Base-by-base conservation (phyloP, 306 rosid species). In the Psophocarpus tetragonolobus region DNA sequence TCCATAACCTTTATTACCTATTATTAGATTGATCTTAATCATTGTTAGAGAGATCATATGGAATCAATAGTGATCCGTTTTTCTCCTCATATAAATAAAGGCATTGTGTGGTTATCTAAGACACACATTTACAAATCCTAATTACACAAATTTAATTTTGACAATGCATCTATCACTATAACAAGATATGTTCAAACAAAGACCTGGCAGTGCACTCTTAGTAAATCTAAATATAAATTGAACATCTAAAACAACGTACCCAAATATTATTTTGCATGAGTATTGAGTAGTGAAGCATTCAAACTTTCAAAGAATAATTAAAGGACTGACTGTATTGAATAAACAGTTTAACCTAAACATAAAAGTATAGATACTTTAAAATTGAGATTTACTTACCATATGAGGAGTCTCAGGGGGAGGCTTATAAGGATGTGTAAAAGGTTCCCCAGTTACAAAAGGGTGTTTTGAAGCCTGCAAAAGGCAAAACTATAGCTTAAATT, bases 401-500 rank as follows among this genome's bases (percentile, higher is more conserved):
- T 90, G 94, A 68, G 97, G 97, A 68, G 97, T 91, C 88, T 96
- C 97, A 0, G 79, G 93, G 39, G 92, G 90, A 86, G 99, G 99
- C 38, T 74, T 80, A 71, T 91, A 96, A 20, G 97, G 99, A 77
- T 87, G 84, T 29, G 86, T 96, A 84, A 96, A 96, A 81, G 99
- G 98, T 84, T 92, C 98, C 79, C 99, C 99, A 1, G 99, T 96
- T 47, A 96, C 89, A 86, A 96, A 96, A 82, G 99, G 99, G 83
- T 96, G 99, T 84, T 90, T 92, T 71, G 97, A 91, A 84, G 99
- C 99, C 99, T 96, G 88, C 84, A 85, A 42, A 80, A 47, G 83
- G 68, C 83, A 47, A 73, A 63, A 80, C 51, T 80, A 48, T 26
- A 58, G 63, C 54, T 38, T 44, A 60, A 79, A 73, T 51, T 83